Conservation (phyloP, 768 basidiomycete species). For the Nevesoporus exiguus region DNA sequence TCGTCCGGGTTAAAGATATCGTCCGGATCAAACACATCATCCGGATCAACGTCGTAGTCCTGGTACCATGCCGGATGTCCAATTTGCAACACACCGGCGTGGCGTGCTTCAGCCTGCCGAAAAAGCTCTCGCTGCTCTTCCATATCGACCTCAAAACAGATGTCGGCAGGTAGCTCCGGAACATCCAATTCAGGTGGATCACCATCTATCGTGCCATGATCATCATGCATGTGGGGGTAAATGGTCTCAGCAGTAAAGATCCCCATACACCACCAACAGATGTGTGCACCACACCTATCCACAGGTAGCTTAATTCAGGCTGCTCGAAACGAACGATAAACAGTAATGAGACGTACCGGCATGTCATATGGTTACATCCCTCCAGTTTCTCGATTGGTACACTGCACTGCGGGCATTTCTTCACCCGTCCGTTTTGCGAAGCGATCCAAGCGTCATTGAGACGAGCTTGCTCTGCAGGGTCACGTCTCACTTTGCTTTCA, state of each 20-base stretch:
- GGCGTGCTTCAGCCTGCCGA: too few relatives aligned
- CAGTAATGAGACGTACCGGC: slow-evolving; percentile 32
- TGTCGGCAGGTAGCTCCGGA: too few relatives aligned
- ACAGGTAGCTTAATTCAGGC: background rate
- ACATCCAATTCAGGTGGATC: too few relatives aligned
- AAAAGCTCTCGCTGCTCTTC: too few relatives aligned
- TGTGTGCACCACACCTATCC: slow-evolving; percentile 64
- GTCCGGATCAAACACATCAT: too few relatives aligned
- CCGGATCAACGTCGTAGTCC: too few relatives aligned
- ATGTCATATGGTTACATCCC: slow-evolving; percentile 81
- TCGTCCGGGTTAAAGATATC: too few relatives aligned
- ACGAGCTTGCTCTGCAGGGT: slow-evolving; percentile 44
- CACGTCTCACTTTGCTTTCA: slow-evolving; percentile 35
- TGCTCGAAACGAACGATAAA: background rate
- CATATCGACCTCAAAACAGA: too few relatives aligned
- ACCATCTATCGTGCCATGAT: slow-evolving; percentile 32
- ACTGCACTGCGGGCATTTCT: slow-evolving; percentile 68
- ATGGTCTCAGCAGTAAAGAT: slow-evolving; percentile 33
- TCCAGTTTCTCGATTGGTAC: slow-evolving; percentile 64
- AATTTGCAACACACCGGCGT: too few relatives aligned
- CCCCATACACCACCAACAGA: slow-evolving; percentile 65
- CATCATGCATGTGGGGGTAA: slow-evolving; percentile 37
- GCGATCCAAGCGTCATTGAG: slow-evolving; percentile 59
- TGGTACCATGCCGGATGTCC: too few relatives aligned
- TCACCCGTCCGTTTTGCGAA: slow-evolving; percentile 52